These are phyloP conservation scores for Diutina ranongensis DNA, from an alignment of 1,139 yeast genomes.

Conservation along the genomic window DNA sequence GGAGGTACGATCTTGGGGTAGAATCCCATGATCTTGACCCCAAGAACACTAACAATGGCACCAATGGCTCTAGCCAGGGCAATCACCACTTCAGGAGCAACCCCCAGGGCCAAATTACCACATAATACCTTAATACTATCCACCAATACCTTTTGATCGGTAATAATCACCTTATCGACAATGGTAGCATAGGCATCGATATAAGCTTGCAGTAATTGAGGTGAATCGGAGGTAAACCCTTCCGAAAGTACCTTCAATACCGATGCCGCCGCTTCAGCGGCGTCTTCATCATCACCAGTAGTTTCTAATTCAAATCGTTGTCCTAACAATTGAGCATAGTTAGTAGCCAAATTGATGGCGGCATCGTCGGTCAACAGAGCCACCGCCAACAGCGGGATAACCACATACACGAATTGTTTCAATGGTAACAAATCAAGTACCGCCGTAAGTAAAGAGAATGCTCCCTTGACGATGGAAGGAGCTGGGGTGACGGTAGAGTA, in stretches of 20 bases:
- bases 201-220: conserved; percentile 52
- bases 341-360: conserved; percentile 32
- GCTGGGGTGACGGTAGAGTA: conserved; percentile 12
- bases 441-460: conserved; percentile 43
- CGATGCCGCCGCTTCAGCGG: conserved; percentile 24
- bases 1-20: conserved; percentile 81
- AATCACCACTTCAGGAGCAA: conserved; percentile 48
- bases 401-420: conserved; percentile 54
- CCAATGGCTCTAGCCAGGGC: conserved; percentile 68
- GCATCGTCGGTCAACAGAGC: conserved; percentile 14
- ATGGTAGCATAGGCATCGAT: conserved; percentile 59
- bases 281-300: conserved; percentile 31
- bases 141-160: conserved; percentile 37
- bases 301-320: conserved; percentile 61
- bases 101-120: conserved; percentile 19
- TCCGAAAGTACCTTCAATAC: conserved; percentile 38
- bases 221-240: conserved; percentile 30
- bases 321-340: conserved; percentile 49
- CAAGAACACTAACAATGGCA: conserved; percentile 58
- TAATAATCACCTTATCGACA: conserved; percentile 40
- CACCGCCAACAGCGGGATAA: conserved; percentile 38
- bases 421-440: conserved; percentile 66
- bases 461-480: conserved; percentile 15
- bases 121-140: conserved; percentile 39
- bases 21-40: conserved; percentile 77